Evolutionary conservation across 305 asterid genomes (phyloP).

Genomic region (Rubia balearica): DNA sequence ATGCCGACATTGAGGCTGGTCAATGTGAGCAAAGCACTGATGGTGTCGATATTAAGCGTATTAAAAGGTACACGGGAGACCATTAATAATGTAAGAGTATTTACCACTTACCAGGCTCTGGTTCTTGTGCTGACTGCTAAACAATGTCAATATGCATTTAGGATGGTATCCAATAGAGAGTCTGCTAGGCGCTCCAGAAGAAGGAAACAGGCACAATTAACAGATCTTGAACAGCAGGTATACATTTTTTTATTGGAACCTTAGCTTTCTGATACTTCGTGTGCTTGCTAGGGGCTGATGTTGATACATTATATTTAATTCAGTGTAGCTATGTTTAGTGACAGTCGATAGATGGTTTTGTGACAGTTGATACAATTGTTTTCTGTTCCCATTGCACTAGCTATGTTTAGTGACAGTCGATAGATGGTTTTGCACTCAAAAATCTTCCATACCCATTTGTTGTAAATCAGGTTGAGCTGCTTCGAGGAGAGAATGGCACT

Average conservation of each 20-base stretch:
- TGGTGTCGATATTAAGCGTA: constrained; percentile 41
- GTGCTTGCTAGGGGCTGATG: not conserved
- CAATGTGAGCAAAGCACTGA: constrained; percentile 57
- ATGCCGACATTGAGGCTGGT: constrained; percentile 51
- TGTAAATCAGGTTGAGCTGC: constrained; percentile 49
- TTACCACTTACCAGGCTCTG: not conserved
- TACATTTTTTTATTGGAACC: not conserved
- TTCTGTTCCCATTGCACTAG: not conserved
- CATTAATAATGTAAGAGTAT: not conserved
- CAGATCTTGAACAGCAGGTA: constrained; percentile 77
- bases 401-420: not conserved
- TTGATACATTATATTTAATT: not conserved
- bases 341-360: too few relatives aligned
- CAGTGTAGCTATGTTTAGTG: too few relatives aligned
- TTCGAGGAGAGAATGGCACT: constrained; percentile 52
- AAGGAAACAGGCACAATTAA: constrained; percentile 73
- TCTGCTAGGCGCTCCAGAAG: constrained; percentile 82
- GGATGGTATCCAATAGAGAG: constrained; percentile 78
- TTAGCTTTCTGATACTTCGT: not conserved
- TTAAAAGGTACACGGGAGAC: constrained; percentile 38
- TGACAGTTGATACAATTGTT: not conserved
- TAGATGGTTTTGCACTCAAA: not conserved
- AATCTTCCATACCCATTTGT: not conserved
- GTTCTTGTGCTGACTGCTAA: not conserved
- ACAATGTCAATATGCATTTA: constrained; percentile 22